Base-by-base conservation (phyloP, 805 yeast genomes). In the Kazachstania africana region DNA sequence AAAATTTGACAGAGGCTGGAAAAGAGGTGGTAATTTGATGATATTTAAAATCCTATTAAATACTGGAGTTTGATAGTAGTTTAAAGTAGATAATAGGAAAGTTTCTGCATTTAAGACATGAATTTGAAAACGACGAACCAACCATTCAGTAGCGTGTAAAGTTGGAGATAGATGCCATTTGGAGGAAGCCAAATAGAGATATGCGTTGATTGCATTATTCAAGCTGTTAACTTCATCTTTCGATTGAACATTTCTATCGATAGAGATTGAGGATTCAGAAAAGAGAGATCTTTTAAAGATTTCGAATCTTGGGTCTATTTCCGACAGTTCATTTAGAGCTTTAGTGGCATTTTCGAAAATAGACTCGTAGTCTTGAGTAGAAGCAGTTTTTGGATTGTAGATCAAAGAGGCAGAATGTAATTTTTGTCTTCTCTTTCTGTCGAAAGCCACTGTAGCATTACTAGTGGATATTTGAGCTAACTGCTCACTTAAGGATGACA, bases 351-450 rank as follows among this genome's bases (percentile, higher is more conserved):
- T 71, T 32, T 75, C 70, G 48, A 68, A 80, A 36, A 91, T 75
- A 27, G 78, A 66, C 44, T 85, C 95, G 48, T 72, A 87, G 54
- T 91, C 98, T 61, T 91, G 97, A 22, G 87, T 71, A n/a, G 93
- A 82, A 12, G 98, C 98, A 38, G 74, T 75, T 45, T 78, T 75
- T 8, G 95, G 68, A 26, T 83, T 93, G 54, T 78, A 87, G 17
- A 91, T 69, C 41, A 91, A 70, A 29, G 98, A 91, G 24, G 83
- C 77, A 24, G 94, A 75, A 51, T 91, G 98, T 36, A 85, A 62
- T 55, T 79, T 81, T 39, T 85, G 82, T 55, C 96, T 68, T 45
- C 72, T 68, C 57, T 85, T 85, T 55, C 96, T 72, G 53, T 88
- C 96, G 40, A 80, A 64, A 3, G 85, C 84, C 32, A 81, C 72